Evolutionary conservation across 2,329 filamentous ascomycete genomes (phyloP), one percentile per base, ranked within the genome.

Genomic region (Aspergillus udagawae): DNA sequence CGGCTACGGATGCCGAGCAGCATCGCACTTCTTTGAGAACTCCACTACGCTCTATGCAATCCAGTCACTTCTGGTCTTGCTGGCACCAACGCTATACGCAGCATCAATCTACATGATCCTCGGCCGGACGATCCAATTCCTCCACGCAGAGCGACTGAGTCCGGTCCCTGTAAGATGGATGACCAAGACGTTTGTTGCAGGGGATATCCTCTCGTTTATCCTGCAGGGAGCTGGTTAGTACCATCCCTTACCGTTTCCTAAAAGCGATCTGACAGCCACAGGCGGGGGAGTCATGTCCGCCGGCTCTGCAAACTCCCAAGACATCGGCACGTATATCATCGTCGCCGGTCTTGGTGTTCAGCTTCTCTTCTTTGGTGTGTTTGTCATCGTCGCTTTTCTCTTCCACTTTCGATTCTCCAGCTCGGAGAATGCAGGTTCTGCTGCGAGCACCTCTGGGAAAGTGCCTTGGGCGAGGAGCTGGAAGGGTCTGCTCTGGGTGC

Each of bases 341-440:
- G 42, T 65, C n/a, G 64, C 25, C 2, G 61, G 64, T 28, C 58
- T 66, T 8, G 60, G 57, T 9, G 59, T 66, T 35, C 64, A 66
- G 48, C 54, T 66, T 2, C 20, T 66, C 3, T 66, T 63, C 29
- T 66, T 66, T n/a, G 60, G 58, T 4, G 55, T 65, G 9, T 66
- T 66, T 35, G 57, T 65, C 5, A 20, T 60, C 3, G 45, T 58
- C 0, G 60, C 59, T 1, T 41, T 59, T 1, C 49, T 65, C 10
- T 67, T 67, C n/a, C 63, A 67, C 35, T 53, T 53, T 5, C 60
- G 64, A 17, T 61, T 63, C 25, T 27, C 28, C 25, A 25, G 23
- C 23, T 25, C 23, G 23, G 23, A 25, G 4, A 25, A 25, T 3
- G 3, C 23, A 25, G 23, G 23, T 25, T 3, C 23, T 25, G 29